Evolutionary conservation across 306 rosid species (phyloP), one percentile per base, ranked within the genome.

Genomic region (Begonia masoniana): DNA sequence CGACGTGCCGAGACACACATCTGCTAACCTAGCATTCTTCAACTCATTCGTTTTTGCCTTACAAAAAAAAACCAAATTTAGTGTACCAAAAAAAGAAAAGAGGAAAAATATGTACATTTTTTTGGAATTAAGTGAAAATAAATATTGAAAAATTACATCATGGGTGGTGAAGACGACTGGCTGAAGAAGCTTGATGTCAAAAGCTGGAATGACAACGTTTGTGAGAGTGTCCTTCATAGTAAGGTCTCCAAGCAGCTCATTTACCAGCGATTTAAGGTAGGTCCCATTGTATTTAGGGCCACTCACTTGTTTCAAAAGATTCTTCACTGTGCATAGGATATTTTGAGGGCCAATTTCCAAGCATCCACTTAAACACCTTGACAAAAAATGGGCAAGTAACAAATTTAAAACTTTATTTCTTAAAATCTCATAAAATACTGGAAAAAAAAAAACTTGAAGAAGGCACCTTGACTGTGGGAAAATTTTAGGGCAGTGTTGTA

Each of bases 281-380:
- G 60, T 59, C n/a, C 82, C 79, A 15, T 77, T 76, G 26, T 77
- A 77, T 31, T 66, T 77, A 0, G 79, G 82, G 14, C 82, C 82
- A 15, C 15, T 24, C 0, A 43, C 52, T 13, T 21, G 55, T 13
- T 58, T 31, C 39, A 31, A 31, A 31, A 31, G 39, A 31, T 31
- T 31, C 39, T 31, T 31, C 8, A 0, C 39, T 31, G 8, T 31
- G 39, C 39, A 10, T 15, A 62, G 74, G 15, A 62, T 62, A 41
- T 62, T 62, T 23, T 53, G 58, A 1, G 54, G 74, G 35, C 47
- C 1, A 26, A 57, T 16, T 1, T 69, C 61, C 2, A 62, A 53
- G 15, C 53, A 69, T 55, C 62, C 62, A 15, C 42, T 47, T 51
- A 6, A 74, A 68, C 58, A 74, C 75, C 5, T 65, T 60, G 2